Conservation (phyloP, 2,329 filamentous ascomycete species). For the Colletotrichum tabaci region DNA sequence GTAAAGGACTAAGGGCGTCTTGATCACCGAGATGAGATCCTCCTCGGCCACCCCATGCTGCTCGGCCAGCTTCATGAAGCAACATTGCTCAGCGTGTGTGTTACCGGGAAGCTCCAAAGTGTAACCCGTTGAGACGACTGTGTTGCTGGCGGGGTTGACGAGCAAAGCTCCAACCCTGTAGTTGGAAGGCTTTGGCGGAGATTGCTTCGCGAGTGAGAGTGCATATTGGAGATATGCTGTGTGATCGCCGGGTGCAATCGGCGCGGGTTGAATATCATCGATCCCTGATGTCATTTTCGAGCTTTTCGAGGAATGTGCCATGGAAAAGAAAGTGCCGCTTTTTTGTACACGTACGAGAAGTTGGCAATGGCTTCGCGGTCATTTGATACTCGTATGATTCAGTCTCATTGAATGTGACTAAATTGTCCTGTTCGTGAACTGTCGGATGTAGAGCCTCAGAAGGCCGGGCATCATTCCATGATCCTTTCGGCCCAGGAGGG, state of each 20-base stretch:
- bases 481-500: neutral
- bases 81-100: conserved; percentile 96
- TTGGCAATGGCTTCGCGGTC: too few relatives aligned
- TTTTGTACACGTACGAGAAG: neutral
- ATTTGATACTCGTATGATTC: neutral
- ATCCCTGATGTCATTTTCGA: conserved; percentile 36
- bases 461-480: neutral
- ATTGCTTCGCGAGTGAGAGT: conserved; percentile 81
- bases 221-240: conserved; percentile 75
- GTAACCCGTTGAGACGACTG: conserved; percentile 85
- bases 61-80: conserved; percentile 80
- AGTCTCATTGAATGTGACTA: too few relatives aligned
- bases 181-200: conserved; percentile 90
- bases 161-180: conserved; percentile 96
- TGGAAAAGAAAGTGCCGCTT: neutral
- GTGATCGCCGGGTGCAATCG: conserved; percentile 59
- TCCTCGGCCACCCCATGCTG: conserved; percentile 67
- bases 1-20: conserved; percentile 76
- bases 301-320: neutral
- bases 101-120: conserved; percentile 93
- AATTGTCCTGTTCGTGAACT: too few relatives aligned
- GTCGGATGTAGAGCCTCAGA: neutral
- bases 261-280: conserved; percentile 22
- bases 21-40: conserved; percentile 65
- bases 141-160: conserved; percentile 69